Percentiles rank a stretch among this genome's conserved stretches.
Conservation (phyloP, 75 land plant genomes). For the Pinus taeda region DNA sequence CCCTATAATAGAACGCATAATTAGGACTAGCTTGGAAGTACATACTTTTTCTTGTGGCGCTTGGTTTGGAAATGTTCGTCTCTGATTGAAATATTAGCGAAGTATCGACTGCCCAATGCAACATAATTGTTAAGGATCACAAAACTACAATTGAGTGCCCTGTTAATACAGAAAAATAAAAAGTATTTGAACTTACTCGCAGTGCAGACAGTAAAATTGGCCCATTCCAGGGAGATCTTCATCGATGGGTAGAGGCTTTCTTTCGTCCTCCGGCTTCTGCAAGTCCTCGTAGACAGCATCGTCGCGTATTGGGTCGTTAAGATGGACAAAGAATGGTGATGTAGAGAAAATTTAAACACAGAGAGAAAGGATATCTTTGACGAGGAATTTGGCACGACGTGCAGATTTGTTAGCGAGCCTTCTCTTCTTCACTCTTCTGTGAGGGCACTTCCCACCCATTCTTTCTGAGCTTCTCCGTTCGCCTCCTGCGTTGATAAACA, state of each 20-base stretch:
- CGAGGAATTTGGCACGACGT: conserved; percentile 72
- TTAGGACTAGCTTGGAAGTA: not conserved
- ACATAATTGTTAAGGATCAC: conserved; percentile 1
- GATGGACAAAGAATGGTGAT: conserved; percentile 8
- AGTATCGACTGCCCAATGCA: conserved; percentile 66
- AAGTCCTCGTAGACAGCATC: conserved; percentile 78
- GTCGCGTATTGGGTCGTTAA: conserved; percentile 49
- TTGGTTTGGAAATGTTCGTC: conserved; percentile 90
- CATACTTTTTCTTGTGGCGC: conserved; percentile 78
- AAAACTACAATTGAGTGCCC: not conserved
- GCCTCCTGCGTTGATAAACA: too few species aligned
- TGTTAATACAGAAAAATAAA: not conserved
- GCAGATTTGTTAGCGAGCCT: conserved; percentile 74
- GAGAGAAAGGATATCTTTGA: conserved; percentile 77
- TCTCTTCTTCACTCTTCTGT: conserved; percentile 61
- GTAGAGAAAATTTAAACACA: not conserved
- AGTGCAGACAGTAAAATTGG: conserved; percentile 91
- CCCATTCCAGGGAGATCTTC: conserved; percentile 97
- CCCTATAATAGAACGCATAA: not conserved
- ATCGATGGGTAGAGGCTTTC: conserved; percentile 55
- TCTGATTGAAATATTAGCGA: conserved; percentile 53
- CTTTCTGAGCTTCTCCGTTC: too few species aligned
- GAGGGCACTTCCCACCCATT: conserved; percentile 71
- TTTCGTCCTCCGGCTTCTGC: conserved; percentile 29
- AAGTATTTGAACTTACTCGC: conserved; percentile 56